A percentile compares a stretch with the other conserved stretches of the same genome.
Evolutionary conservation across 495 filamentous ascomycete genomes (phyloP).

Genomic region (Penicillium ochrochloron): DNA sequence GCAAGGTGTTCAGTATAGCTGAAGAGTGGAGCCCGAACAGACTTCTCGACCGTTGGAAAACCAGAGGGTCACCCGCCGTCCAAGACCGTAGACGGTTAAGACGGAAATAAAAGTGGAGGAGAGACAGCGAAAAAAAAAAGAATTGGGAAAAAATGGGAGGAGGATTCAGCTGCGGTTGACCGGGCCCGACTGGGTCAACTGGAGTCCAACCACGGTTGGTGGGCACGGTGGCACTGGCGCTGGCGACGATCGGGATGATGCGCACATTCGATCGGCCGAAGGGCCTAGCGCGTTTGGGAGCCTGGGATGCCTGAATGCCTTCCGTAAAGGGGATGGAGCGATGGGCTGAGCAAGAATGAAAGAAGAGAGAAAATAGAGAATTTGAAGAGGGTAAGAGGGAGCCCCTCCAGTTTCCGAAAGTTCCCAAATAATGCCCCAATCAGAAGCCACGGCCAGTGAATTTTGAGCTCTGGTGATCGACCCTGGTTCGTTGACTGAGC

Average conservation of each 20-base stretch:
- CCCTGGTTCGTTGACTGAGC: conserved; percentile 1
- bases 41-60: conserved; percentile 23
- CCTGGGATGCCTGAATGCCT: background rate
- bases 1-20: conserved; percentile 16
- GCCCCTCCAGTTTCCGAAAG: conserved; percentile 2
- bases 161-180: conserved; percentile 28
- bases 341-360: background rate
- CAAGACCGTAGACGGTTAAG: conserved; percentile 23
- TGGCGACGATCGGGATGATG: conserved; percentile 37
- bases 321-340: conserved; percentile 17
- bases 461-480: background rate
- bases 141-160: background rate
- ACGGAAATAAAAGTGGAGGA: conserved; percentile 20
- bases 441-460: background rate
- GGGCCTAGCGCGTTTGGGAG: background rate
- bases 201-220: conserved; percentile 41
- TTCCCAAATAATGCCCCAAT: background rate
- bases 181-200: conserved; percentile 4
- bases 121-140: background rate
- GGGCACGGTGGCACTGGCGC: conserved; percentile 33
- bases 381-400: background rate
- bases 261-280: conserved; percentile 36
- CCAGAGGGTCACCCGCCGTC: conserved; percentile 11
- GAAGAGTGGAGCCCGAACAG: conserved; percentile 22
- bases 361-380: too few species aligned